Base-by-base conservation (phyloP, 2,329 filamentous ascomycete genomes). In the Fusarium sp. region DNA sequence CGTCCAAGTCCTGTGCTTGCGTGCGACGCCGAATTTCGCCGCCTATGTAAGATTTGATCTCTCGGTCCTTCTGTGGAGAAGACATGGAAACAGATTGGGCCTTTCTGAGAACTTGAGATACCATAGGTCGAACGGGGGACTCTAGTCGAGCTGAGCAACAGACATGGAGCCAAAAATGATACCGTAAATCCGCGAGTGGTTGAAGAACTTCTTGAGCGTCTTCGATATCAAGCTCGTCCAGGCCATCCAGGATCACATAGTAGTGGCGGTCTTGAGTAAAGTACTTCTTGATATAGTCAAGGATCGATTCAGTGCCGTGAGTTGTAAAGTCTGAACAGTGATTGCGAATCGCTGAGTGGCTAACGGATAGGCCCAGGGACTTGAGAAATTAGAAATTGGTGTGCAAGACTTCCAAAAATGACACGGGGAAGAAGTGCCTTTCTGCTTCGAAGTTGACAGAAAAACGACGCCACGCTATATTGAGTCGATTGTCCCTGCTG, bases 321-420 rank as follows among this genome's bases (percentile, higher is more conserved):
- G 23, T 23, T 23, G 23, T 23, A 23, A 23, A 23, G 4, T 23
- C 23, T 23, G 23, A 23, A 23, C 23, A 4, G 4, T 23, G 5
- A 23, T 23, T 23, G 23, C 23, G 23, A 23, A 23, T 4, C 18
- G 23, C 23, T 23, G 23, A 5, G 1, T 28, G 12, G 6, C 6
- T 8, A 8, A 27, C 12, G 4, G 44, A 27, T 0, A 8, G 18
- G 0, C 1, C 9, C 2, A 39, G 18, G 0, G 15, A 6, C 1
- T 27, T 15, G 0, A 57, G 10, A 1, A 85, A 69, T 70, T 85
- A 57, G 10, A 1, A 85, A 69, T 70, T 85, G 83, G 30, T 80
- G 76, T 7, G 66, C 65, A 0, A 82, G 62, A 13, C 68, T 80
- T 0, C 79, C 75, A n/a, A 82, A 51, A 7, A 82, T 71, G 0